These are phyloP conservation scores for Paragyromitra xinjiangensis DNA, from an alignment of 495 filamentous ascomycete genomes.

Conservation along the genomic window DNA sequence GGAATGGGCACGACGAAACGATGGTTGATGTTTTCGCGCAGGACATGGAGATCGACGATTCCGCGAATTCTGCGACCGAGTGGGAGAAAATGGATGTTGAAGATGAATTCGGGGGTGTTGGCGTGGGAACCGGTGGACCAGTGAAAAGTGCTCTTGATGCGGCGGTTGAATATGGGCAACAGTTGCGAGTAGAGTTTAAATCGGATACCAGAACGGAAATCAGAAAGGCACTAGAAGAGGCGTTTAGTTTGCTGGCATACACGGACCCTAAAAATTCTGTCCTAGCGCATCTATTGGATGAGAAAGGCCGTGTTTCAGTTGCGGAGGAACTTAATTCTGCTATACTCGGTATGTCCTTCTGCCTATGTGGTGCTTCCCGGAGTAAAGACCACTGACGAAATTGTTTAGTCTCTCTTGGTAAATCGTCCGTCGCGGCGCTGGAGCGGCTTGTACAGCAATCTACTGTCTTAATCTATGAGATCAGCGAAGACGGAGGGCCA, in stretches of 20 bases:
- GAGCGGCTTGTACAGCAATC: conserved; percentile 90
- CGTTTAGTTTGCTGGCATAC: conserved; percentile 90
- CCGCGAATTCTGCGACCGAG: conserved; percentile 60
- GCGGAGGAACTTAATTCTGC: conserved; percentile 95
- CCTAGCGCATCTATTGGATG: conserved; percentile 81
- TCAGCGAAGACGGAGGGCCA: conserved; percentile 81
- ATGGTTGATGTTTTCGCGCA: conserved; percentile 68
- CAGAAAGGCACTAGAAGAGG: conserved; percentile 78
- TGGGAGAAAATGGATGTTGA: conserved; percentile 66
- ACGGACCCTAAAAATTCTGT: conserved; percentile 76
- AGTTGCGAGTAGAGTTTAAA: conserved; percentile 77
- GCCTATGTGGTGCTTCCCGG: neutral
- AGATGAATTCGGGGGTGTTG: conserved; percentile 62
- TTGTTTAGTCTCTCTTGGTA: conserved; percentile 80
- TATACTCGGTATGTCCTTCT: conserved; percentile 76
- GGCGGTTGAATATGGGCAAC: conserved; percentile 81
- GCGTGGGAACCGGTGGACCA: conserved; percentile 67
- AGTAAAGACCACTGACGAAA: conserved; percentile 45
- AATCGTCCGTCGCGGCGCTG: conserved; percentile 84
- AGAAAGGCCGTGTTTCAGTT: conserved; percentile 76
- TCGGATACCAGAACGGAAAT: conserved; percentile 73
- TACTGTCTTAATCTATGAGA: conserved; percentile 80
- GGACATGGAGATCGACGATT: conserved; percentile 85
- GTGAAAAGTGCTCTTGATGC: conserved; percentile 63
- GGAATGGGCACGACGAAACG: conserved; percentile 54